A percentile compares a stretch with the other conserved stretches of the same genome.
phyloP scores from a whole-genome alignment of 768 basidiomycete genomes.

The Phanerodontia chrysosporium region DNA sequence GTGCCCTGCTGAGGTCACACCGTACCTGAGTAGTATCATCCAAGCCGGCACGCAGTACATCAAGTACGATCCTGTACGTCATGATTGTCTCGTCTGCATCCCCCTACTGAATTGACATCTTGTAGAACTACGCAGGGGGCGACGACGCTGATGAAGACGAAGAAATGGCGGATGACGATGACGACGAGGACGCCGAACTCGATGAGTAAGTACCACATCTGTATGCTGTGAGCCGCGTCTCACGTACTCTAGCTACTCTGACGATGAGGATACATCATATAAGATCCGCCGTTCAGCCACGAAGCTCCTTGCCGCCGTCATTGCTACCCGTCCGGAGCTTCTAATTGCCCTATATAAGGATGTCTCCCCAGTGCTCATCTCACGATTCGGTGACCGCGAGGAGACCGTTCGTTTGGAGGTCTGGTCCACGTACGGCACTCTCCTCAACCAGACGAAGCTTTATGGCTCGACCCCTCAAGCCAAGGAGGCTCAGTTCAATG shows the following conservation, averaged over 20 bases:
- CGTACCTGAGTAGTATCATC: conserved; percentile 65
- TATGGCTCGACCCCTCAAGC: conserved; percentile 64
- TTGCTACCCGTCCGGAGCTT: conserved; percentile 88
- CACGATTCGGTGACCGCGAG: conserved; percentile 91
- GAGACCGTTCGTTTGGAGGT: conserved; percentile 91
- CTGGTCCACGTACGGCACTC: conserved; percentile 77
- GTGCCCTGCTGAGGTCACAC: conserved; percentile 78
- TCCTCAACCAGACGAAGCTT: conserved; percentile 80
- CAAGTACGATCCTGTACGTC: conserved; percentile 87
- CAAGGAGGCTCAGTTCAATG: conserved; percentile 43
- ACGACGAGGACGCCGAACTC: conserved; percentile 76
- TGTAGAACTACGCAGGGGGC: conserved; percentile 70
- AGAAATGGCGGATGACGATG: conserved; percentile 59
- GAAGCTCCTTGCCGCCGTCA: conserved; percentile 80
- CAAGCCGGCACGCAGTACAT: conserved; percentile 73
- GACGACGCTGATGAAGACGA: conserved; percentile 64
- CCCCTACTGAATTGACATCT: conserved; percentile 4
- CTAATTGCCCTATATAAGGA: conserved; percentile 74
- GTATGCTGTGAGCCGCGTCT: conserved; percentile 9
- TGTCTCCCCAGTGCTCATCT: conserved; percentile 85
- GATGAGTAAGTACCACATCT: conserved; percentile 49
- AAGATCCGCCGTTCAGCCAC: conserved; percentile 93
- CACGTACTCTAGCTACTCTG: conserved; percentile 66
- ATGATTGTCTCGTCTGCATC: background rate
- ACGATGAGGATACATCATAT: conserved; percentile 98